Base-by-base conservation (phyloP, 306 rosid genomes). In the Astragalus membranaceus region DNA sequence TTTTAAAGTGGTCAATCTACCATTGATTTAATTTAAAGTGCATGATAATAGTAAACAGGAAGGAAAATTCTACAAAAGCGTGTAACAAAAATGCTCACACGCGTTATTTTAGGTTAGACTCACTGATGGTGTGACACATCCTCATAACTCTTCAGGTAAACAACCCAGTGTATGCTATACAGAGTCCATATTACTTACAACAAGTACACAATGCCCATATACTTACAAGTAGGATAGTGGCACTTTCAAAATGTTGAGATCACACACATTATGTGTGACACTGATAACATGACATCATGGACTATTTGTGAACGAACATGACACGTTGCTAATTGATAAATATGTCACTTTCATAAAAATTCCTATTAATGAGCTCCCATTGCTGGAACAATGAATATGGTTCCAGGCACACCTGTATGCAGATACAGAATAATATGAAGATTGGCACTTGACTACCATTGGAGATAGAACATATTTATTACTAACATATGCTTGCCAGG, bases 141-240 rank as follows among this genome's bases (percentile, higher is more conserved):
- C 62, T 80, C 65, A 12, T 33, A 64, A 63, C 60, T 33, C 74
- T 56, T 64, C 23, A 5, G 16, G 68, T 10, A 49, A 54, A 56
- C 67, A 70, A 57, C 58, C 74, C 69, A 60, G 64, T 67, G 55
- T 60, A 66, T 60, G 79, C 79, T 75, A 75, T 80, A 75, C 80
- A 75, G 32, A 62, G 80, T 69, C 73, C 76, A 74, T 36, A 50
- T 66, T 59, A 68, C 69, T 78, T 78, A 78, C 77, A 69, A 77
- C 77, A 69, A 77, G 80, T 69, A 74, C 60, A 62, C 83, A 79
- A 74, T 47, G 42, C 42, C 47, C 76, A 79, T 64, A 70, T 49
- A 49, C 74, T 75, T 50, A 75, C 81, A 80, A 42, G 70, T 67
- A 54, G 70, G 36, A 58, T 29, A 73, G 52, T 57, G 55, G 52